phyloP scores from a whole-genome alignment of 2,329 filamentous ascomycete species.

The Sclerotinia borealis region DNA sequence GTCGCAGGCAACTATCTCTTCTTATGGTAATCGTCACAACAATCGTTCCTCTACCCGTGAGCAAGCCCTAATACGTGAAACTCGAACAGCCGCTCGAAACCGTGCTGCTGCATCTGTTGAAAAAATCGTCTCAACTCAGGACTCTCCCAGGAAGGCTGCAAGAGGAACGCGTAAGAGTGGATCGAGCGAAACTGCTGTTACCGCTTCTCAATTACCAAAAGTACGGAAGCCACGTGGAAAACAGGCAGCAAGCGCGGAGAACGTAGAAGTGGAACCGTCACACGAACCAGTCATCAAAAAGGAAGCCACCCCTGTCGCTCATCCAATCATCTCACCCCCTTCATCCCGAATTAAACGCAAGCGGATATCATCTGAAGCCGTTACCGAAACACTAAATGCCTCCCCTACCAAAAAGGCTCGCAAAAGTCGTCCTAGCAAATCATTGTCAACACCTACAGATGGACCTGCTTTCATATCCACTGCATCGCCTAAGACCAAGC shows the following conservation, averaged over 20 bases:
- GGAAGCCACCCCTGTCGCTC: not conserved
- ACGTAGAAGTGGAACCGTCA: not conserved
- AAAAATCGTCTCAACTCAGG: not conserved
- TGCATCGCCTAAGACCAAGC: not conserved
- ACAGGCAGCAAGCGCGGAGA: not conserved
- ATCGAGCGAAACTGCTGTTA: slow-evolving; percentile 4
- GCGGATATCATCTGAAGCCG: not conserved
- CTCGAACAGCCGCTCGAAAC: slow-evolving; percentile 6
- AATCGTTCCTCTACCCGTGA: slow-evolving; percentile 15
- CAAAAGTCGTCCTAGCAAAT: slow-evolving; percentile 7
- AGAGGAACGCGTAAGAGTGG: slow-evolving; percentile 15
- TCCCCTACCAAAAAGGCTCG: slow-evolving; percentile 11
- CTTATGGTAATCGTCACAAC: slow-evolving; percentile 16
- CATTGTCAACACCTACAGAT: not conserved
- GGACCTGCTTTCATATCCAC: not conserved
- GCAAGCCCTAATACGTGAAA: slow-evolving; percentile 13
- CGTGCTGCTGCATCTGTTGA: not conserved
- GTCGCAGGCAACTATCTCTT: slow-evolving; percentile 17
- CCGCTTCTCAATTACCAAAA: slow-evolving; percentile 6
- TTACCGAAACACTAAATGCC: not conserved
- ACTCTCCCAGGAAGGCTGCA: not conserved
- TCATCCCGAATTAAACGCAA: slow-evolving; percentile 15
- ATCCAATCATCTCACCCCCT: not conserved
- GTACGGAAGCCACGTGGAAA: slow-evolving; percentile 12
- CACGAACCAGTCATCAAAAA: slow-evolving; percentile 9